Evolutionary conservation across 2,329 filamentous ascomycete genomes (phyloP).

Genomic region (Lasiodiplodia hormozganensis): DNA sequence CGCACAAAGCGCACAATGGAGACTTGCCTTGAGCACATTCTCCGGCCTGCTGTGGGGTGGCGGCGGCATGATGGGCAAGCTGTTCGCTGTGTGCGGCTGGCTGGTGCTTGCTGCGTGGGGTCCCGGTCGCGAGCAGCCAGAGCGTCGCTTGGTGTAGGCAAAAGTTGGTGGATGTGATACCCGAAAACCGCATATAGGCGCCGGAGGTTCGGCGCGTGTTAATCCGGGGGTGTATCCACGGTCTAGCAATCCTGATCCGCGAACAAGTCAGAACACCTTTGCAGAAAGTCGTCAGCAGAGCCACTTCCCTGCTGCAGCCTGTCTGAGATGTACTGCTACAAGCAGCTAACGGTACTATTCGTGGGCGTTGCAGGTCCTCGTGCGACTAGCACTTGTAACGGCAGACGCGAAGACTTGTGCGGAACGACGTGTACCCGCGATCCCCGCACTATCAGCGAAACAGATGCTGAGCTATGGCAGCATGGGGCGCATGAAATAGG

Average conservation of each 20-base stretch:
- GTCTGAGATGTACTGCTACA: not conserved
- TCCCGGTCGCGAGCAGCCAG: conserved; percentile 28
- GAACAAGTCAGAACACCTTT: not conserved
- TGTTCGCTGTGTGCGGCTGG: conserved; percentile 32
- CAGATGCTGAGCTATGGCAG: conserved; percentile 1
- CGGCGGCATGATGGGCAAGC: conserved; percentile 75
- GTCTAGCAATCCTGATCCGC: not conserved
- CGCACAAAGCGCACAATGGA: conserved; percentile 26
- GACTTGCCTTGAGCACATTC: conserved; percentile 83
- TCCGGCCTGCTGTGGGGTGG: conserved; percentile 97
- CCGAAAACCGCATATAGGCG: not conserved
- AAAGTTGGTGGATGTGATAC: conserved; percentile 10
- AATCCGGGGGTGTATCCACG: not conserved
- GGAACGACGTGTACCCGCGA: not conserved
- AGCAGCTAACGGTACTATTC: conserved; percentile 10
- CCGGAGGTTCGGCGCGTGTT: not conserved
- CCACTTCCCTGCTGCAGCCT: conserved; percentile 1
- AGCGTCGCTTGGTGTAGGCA: conserved; percentile 28
- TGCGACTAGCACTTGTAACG: not conserved
- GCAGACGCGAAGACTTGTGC: not conserved
- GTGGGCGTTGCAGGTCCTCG: conserved; percentile 16
- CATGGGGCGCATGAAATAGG: not conserved
- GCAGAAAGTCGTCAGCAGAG: conserved; percentile 15
- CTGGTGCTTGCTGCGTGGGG: conserved; percentile 29
- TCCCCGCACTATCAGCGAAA: not conserved